Conservation (phyloP, 2,329 filamentous ascomycete genomes). For the Xylaria sp. region DNA sequence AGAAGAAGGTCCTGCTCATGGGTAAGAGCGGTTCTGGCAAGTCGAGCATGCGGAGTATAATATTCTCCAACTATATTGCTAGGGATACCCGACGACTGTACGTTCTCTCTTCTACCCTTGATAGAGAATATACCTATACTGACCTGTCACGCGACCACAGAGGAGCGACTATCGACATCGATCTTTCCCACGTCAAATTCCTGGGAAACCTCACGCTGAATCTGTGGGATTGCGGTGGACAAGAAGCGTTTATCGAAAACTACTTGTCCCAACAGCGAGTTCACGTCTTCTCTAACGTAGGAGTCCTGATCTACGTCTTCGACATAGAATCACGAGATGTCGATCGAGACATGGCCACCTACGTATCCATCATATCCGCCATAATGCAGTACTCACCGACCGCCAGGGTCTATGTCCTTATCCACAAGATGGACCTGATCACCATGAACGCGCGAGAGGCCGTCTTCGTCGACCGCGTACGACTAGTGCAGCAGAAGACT, state of each 20-base stretch:
- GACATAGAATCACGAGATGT: constrained; percentile 97
- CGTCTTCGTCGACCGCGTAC: constrained; percentile 85
- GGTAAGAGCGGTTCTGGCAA: constrained; percentile 98
- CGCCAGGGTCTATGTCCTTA: constrained; percentile 90
- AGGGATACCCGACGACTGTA: constrained; percentile 89
- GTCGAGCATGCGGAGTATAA: constrained; percentile 97
- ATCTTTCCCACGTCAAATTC: constrained; percentile 98
- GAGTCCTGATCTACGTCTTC: constrained; percentile 98
- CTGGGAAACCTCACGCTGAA: constrained; percentile 97
- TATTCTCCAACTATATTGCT: constrained; percentile 98
- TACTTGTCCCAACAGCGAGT: constrained; percentile 95
- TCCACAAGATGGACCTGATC: constrained; percentile 99
- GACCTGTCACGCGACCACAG: constrained; percentile 46
- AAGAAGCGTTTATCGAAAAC: constrained; percentile 99
- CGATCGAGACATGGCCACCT: constrained; percentile 90
- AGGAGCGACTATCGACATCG: constrained; percentile 97
- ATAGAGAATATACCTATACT: neutral
- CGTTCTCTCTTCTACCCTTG: constrained; percentile 41
- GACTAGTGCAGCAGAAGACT: constrained; percentile 79
- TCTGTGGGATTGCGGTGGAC: constrained; percentile 98
- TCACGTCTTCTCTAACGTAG: constrained; percentile 96
- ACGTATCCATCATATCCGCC: constrained; percentile 88
- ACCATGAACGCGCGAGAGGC: constrained; percentile 79
- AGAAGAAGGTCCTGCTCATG: constrained; percentile 89
- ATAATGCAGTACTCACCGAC: constrained; percentile 83